Conservation (phyloP, 495 filamentous ascomycete genomes). For the Penicillium lagena region DNA sequence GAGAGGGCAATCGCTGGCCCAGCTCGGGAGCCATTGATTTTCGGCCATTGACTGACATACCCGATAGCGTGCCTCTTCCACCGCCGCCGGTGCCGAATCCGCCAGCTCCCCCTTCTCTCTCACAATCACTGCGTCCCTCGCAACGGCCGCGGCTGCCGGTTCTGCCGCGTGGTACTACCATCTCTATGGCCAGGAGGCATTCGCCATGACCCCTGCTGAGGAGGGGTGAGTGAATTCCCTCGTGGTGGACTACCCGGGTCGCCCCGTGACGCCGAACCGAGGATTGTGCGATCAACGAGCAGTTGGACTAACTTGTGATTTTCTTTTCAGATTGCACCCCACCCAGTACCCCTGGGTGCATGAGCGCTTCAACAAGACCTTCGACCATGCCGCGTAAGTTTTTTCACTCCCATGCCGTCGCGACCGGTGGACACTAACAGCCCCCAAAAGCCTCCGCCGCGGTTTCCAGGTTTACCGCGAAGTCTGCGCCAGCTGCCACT, state of each 20-base stretch:
- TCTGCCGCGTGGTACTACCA: constrained; percentile 94
- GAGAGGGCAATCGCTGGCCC: constrained; percentile 24
- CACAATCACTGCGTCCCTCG: constrained; percentile 74
- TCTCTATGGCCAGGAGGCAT: constrained; percentile 78
- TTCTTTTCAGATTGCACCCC: constrained; percentile 67
- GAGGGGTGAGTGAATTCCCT: constrained; percentile 73
- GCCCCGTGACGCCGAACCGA: constrained; percentile 23
- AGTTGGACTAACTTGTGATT: constrained; percentile 8
- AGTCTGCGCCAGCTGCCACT: constrained; percentile 97
- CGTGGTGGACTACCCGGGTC: constrained; percentile 1
- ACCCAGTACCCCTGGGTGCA: constrained; percentile 96
- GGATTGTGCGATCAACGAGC: constrained; percentile 15
- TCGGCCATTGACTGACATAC: constrained; percentile 18
- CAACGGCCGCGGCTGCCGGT: constrained; percentile 78
- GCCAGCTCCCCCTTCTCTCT: constrained; percentile 49
- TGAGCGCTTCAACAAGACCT: constrained; percentile 81
- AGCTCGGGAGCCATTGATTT: too few relatives aligned
- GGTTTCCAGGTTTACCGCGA: constrained; percentile 99
- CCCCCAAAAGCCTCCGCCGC: constrained; percentile 71
- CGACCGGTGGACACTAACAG: constrained; percentile 18
- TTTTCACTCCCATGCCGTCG: constrained; percentile 7
- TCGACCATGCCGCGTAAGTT: constrained; percentile 90
- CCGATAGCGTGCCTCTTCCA: constrained; percentile 39
- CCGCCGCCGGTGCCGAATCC: constrained; percentile 41
- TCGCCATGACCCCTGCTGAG: constrained; percentile 89